Percentiles rank a stretch among this genome's conserved stretches.
These are phyloP conservation scores for Zelonia costaricensis DNA, from an alignment of 208 protist genomes.

Conservation along the genomic window DNA sequence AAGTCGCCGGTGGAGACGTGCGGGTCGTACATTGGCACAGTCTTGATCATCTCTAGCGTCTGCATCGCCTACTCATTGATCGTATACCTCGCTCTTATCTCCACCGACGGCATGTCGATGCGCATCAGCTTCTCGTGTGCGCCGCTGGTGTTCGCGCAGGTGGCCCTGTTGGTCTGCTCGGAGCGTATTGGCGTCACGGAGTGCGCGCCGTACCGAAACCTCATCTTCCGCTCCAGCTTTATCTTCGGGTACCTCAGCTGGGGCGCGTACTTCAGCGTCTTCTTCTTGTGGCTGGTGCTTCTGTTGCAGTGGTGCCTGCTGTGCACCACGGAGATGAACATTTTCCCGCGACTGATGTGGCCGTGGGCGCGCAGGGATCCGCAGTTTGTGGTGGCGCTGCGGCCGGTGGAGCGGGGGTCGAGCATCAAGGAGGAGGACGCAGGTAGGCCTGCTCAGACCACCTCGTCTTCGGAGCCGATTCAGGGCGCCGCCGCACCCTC, in stretches of 20 bases:
- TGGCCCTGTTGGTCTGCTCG: slow-evolving; percentile 33
- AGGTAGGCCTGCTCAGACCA: too few relatives aligned
- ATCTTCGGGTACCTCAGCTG: slow-evolving; percentile 53
- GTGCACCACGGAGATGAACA: slow-evolving; percentile 8
- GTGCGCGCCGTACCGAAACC: slow-evolving; percentile 4
- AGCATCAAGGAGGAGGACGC: not conserved
- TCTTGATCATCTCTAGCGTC: slow-evolving; percentile 32
- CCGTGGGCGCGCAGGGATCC: slow-evolving; percentile 13
- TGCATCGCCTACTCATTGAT: slow-evolving; percentile 35
- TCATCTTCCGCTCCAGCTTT: slow-evolving; percentile 19
- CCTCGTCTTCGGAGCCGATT: too few relatives aligned
- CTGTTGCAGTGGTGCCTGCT: slow-evolving; percentile 27
- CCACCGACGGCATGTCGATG: slow-evolving; percentile 16
- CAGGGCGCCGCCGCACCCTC: too few relatives aligned
- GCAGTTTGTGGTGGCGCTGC: not conserved
- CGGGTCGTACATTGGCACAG: slow-evolving; percentile 18
- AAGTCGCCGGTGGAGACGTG: slow-evolving; percentile 16
- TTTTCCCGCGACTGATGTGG: slow-evolving; percentile 30
- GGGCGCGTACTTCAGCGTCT: slow-evolving; percentile 27
- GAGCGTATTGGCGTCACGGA: not conserved
- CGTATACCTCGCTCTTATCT: slow-evolving; percentile 25
- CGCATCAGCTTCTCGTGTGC: slow-evolving; percentile 40
- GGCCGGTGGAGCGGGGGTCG: not conserved
- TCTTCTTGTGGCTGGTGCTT: slow-evolving; percentile 47
- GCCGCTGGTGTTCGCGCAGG: slow-evolving; percentile 31